phyloP scores from a whole-genome alignment of 1,139 yeast genomes.

The Pneumocystis sp. region DNA sequence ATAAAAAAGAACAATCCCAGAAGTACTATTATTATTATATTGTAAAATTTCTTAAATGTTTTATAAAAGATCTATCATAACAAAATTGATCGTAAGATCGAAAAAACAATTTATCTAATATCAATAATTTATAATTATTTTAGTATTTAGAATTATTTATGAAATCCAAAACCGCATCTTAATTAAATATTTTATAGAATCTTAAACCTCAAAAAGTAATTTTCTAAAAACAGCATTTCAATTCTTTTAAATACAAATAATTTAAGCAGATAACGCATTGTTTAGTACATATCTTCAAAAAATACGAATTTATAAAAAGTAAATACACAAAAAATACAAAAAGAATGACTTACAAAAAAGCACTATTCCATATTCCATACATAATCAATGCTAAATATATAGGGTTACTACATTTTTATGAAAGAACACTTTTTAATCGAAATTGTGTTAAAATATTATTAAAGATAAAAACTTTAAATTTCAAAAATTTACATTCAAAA shows the following conservation, averaged over 20 bases:
- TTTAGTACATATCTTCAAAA: not conserved
- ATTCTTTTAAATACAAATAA: not conserved
- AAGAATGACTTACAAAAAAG: not conserved
- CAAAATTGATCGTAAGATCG: not conserved
- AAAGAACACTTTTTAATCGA: not conserved
- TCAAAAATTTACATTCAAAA: not conserved
- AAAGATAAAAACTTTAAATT: not conserved
- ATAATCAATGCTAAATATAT: not conserved
- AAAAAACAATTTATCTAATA: not conserved
- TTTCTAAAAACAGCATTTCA: not conserved
- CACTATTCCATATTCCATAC: not conserved
- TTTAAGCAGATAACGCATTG: not conserved
- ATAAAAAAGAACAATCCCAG: not conserved
- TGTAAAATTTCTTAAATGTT: not conserved
- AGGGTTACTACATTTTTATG: not conserved
- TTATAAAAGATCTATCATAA: not conserved
- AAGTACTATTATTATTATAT: not conserved
- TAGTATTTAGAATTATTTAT: not conserved
- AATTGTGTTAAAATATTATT: not conserved
- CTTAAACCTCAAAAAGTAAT: not conserved
- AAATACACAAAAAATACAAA: not conserved
- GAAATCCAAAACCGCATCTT: not conserved
- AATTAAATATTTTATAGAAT: not conserved
- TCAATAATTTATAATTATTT: not conserved
- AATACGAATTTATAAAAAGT: not conserved